A percentile compares a stretch with the other conserved stretches of the same genome.
Conservation (phyloP, 2,329 filamentous ascomycete genomes). For the Xylariales sp. region DNA sequence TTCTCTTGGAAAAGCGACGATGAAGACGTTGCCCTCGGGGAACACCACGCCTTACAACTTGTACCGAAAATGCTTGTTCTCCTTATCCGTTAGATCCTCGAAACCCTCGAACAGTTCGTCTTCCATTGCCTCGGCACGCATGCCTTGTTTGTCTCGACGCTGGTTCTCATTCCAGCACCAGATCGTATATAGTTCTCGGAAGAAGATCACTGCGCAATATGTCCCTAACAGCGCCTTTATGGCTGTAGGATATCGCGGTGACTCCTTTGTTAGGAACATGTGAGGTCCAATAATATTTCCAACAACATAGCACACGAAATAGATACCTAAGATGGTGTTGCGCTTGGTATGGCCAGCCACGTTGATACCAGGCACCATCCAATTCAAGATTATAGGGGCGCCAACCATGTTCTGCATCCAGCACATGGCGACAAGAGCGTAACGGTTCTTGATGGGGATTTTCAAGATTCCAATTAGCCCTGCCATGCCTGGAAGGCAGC, state of each 20-base stretch:
- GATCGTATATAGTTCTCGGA: constrained; percentile 15
- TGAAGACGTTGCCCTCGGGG: too few species aligned
- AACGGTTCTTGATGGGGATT: constrained; percentile 38
- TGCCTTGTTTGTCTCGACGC: constrained; percentile 13
- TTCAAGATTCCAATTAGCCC: constrained; percentile 46
- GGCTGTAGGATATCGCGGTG: constrained; percentile 16
- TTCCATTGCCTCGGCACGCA: constrained; percentile 11
- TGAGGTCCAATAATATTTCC: constrained; percentile 43
- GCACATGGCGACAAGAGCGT: constrained; percentile 46
- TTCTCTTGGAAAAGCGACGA: too few species aligned
- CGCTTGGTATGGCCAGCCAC: constrained; percentile 48
- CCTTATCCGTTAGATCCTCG: constrained; percentile 18
- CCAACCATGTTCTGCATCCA: constrained; percentile 48
- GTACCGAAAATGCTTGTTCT: constrained; percentile 20
- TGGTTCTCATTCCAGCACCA: constrained; percentile 18
- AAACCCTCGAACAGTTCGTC: constrained; percentile 16
- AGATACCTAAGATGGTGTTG: constrained; percentile 41
- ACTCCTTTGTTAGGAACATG: constrained; percentile 15
- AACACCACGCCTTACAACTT: too few species aligned
- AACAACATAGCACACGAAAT: constrained; percentile 43
- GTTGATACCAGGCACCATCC: constrained; percentile 44
- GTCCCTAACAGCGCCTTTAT: constrained; percentile 17
- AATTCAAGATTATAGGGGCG: constrained; percentile 44
- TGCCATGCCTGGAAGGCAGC: constrained; percentile 27
- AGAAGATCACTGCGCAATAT: constrained; percentile 14